A percentile compares a stretch with the other conserved stretches of the same genome.
Evolutionary conservation across 2,329 filamentous ascomycete species (phyloP).

Genomic region (Arthrobotrys sinensis): DNA sequence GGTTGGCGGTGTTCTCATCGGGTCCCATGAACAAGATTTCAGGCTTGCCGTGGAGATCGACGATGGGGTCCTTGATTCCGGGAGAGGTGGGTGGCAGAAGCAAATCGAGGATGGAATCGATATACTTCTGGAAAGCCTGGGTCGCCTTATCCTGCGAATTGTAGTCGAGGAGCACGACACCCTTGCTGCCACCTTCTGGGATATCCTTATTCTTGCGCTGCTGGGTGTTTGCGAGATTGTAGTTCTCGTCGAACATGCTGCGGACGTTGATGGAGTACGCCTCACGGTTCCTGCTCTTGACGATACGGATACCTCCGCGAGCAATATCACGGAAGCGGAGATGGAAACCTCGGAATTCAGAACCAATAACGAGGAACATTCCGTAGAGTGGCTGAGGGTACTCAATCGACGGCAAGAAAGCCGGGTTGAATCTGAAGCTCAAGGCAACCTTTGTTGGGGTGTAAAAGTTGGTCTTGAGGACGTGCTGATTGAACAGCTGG

Average conservation of each 20-base stretch:
- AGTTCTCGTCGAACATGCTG: constrained; percentile 98
- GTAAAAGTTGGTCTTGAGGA: constrained; percentile 98
- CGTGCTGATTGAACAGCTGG: constrained; percentile 91
- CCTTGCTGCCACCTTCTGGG: constrained; percentile 96
- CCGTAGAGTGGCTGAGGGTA: constrained; percentile 95
- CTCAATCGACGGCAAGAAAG: constrained; percentile 89
- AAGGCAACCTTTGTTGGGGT: constrained; percentile 98
- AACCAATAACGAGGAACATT: constrained; percentile 98
- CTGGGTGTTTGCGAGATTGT: constrained; percentile 96
- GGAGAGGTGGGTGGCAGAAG: constrained; percentile 90
- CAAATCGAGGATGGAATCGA: constrained; percentile 97
- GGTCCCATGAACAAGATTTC: constrained; percentile 99
- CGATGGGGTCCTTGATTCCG: constrained; percentile 98
- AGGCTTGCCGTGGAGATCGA: constrained; percentile 92
- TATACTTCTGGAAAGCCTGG: constrained; percentile 99
- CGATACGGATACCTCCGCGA: constrained; percentile 96
- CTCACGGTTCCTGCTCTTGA: constrained; percentile 97
- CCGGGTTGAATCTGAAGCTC: constrained; percentile 92
- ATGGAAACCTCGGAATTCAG: constrained; percentile 97
- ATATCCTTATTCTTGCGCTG: constrained; percentile 99
- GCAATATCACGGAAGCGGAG: constrained; percentile 95
- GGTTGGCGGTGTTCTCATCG: constrained; percentile 97
- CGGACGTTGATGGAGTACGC: constrained; percentile 96
- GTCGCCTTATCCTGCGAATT: constrained; percentile 93
- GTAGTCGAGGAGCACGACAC: constrained; percentile 93